These are phyloP conservation scores for Picocystis sp. DNA, from an alignment of 163 green algal genomes.

Conservation along the genomic window DNA sequence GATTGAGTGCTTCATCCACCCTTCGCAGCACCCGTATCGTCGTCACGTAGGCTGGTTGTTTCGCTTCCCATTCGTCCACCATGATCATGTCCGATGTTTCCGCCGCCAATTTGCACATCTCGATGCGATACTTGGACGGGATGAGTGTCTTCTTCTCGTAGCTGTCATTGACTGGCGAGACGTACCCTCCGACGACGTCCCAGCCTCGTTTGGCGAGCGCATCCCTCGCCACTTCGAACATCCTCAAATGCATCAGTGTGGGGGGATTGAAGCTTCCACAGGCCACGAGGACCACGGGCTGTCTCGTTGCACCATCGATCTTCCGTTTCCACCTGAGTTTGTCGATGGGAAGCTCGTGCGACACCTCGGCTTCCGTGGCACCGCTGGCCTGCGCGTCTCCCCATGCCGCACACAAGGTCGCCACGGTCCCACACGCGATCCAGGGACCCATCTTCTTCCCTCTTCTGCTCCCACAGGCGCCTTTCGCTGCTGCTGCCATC, in stretches of 20 bases:
- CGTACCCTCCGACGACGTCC: constrained; percentile 21
- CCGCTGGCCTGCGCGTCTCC: too few species aligned
- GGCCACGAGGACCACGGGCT: constrained; percentile 59
- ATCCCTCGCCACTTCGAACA: constrained; percentile 46
- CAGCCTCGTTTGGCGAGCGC: constrained; percentile 25
- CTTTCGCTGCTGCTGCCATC: too few species aligned
- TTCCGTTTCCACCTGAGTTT: too few species aligned
- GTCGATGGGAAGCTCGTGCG: too few species aligned
- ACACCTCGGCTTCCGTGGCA: too few species aligned
- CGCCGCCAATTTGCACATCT: constrained; percentile 57
- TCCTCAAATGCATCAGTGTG: constrained; percentile 67
- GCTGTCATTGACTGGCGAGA: constrained; percentile 25
- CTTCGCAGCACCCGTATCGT: constrained; percentile 56
- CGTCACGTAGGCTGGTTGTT: constrained; percentile 47
- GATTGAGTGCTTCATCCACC: constrained; percentile 22
- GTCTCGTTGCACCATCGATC: too few species aligned
- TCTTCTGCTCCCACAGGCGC: too few species aligned
- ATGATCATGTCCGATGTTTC: constrained; percentile 43
- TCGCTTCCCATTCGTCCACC: constrained; percentile 74
- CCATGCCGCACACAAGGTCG: too few species aligned
- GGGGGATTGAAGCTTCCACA: constrained; percentile 92
- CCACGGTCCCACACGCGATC: too few species aligned
- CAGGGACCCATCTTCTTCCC: too few species aligned
- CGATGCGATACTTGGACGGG: constrained; percentile 37
- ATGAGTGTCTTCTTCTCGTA: constrained; percentile 32